These are phyloP conservation scores for Sporobolomyces roseus DNA, from an alignment of 768 basidiomycete species.

Conservation along the genomic window DNA sequence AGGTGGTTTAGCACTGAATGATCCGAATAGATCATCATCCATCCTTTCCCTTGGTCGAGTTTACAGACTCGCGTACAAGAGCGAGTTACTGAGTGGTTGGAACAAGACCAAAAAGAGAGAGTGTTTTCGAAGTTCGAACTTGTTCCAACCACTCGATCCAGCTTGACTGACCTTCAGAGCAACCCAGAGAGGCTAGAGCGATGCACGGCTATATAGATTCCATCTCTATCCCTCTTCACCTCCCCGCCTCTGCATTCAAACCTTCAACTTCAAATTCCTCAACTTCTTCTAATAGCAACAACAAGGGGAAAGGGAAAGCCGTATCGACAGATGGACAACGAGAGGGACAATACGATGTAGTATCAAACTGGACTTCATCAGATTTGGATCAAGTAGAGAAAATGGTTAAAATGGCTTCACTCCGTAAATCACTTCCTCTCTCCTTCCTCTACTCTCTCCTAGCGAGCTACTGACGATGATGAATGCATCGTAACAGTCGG, in stretches of 20 bases:
- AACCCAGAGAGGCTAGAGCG: background rate
- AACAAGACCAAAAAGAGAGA: background rate
- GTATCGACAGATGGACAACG: no score
- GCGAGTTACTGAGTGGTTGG: background rate
- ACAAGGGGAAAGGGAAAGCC: background rate
- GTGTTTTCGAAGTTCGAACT: background rate
- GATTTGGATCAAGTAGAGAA: conserved; percentile 18
- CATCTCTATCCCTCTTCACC: conserved; percentile 33
- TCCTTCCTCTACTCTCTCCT: background rate
- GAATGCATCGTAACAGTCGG: conserved; percentile 64
- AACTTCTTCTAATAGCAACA: background rate
- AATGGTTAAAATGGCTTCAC: conserved; percentile 29
- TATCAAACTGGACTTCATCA: conserved; percentile 18
- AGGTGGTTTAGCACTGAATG: conserved; percentile 20
- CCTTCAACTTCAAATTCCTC: background rate
- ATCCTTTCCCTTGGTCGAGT: background rate
- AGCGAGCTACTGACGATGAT: background rate
- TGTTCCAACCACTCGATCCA: no score
- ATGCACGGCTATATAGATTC: conserved; percentile 40
- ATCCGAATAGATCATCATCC: conserved; percentile 35
- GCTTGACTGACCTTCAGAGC: no score
- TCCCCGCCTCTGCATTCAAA: conserved; percentile 10
- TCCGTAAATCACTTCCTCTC: conserved; percentile 12
- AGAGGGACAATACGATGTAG: conserved; percentile 29
- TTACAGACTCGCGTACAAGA: no score